Base-by-base conservation (phyloP, 176 grass and related monocot genomes). In the Phyllostachys edulis region DNA sequence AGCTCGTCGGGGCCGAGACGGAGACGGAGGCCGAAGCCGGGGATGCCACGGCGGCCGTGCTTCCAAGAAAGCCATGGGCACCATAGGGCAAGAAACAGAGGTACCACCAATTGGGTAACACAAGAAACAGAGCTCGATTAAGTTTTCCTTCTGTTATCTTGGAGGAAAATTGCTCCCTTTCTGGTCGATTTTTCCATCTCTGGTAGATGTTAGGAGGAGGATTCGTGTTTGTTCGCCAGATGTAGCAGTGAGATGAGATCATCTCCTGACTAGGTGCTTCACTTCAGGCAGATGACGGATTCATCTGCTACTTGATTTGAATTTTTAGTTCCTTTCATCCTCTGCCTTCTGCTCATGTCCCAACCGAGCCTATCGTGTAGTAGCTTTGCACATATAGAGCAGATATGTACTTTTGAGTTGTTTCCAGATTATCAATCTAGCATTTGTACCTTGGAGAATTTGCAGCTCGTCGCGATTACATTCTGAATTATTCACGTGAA, bases 1-100 rank as follows among this genome's bases (percentile, higher is more conserved):
- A 85, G 85, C 90, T 95, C 47, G 88, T 91, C 20, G 85, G 78
- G 49, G 71, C 37, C 37, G 46, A 5, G 16, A 6, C 8, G 2
- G 55, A 40, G 6, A 67, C 16, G 32, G 32, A 34, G 32, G 32
- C 1, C 15, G 11, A 40, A 6, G 67, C 16, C 32, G 16, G 34
- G 23, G 73, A 38, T n/a, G 72, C 42, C 79, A 38, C 37, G 54
- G n/a, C 47, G 69, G 77, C 59, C 18, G 60, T 56, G 36, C 85
- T 56, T 17, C 23, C 38, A 6, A 21, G 32, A 55, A 79, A 24
- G 26, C 36, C 17, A 56, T 13, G 4, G 12, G 27, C 40, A 42
- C 46, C 40, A 9, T 69, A 56, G 41, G 20, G 23, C 27, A 65
- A 80, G 55, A 80, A 76, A 76, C 39, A 73, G 62, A 46, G 1